Conservation (phyloP, 768 basidiomycete species). For the Auricularia sp. region DNA sequence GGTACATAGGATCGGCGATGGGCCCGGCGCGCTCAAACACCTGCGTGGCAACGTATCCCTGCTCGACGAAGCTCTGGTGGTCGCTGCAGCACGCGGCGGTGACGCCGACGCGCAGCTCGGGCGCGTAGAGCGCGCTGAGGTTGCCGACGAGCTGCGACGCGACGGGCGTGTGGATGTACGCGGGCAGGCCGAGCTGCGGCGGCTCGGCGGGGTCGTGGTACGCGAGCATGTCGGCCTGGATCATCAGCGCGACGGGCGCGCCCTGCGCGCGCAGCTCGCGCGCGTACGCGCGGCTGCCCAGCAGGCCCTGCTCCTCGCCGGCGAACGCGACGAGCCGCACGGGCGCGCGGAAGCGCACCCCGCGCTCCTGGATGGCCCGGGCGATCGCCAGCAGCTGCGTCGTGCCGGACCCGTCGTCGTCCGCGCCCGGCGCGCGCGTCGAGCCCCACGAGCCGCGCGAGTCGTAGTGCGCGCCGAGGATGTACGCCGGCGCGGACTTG, state of each 20-base stretch:
- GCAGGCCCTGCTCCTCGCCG: constrained; percentile 84
- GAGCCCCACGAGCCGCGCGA: constrained; percentile 82
- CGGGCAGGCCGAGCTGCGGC: constrained; percentile 72
- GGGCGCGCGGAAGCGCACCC: constrained; percentile 60
- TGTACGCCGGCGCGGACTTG: constrained; percentile 46
- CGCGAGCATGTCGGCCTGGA: constrained; percentile 89
- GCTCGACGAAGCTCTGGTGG: constrained; percentile 77
- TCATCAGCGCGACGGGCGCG: constrained; percentile 68
- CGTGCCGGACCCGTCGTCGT: constrained; percentile 57
- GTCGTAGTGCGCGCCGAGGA: constrained; percentile 84
- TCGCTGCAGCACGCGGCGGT: constrained; percentile 83
- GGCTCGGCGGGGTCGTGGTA: constrained; percentile 75
- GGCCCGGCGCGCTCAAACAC: constrained; percentile 82
- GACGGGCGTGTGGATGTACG: constrained; percentile 34
- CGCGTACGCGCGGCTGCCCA: constrained; percentile 71
- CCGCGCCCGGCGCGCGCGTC: constrained; percentile 52
- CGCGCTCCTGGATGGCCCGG: constrained; percentile 53
- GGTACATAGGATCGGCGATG: constrained; percentile 84
- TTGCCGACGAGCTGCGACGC: constrained; percentile 28
- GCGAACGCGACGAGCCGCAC: constrained; percentile 79
- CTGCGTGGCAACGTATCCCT: constrained; percentile 78
- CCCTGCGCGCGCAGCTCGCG: constrained; percentile 51
- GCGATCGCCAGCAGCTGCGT: constrained; percentile 74
- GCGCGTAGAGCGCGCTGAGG: constrained; percentile 69
- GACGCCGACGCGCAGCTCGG: constrained; percentile 61